A percentile compares a stretch with the other conserved stretches of the same genome.
phyloP scores from a whole-genome alignment of 371 early-diverging fungal species.

The Mortierella sp. region DNA sequence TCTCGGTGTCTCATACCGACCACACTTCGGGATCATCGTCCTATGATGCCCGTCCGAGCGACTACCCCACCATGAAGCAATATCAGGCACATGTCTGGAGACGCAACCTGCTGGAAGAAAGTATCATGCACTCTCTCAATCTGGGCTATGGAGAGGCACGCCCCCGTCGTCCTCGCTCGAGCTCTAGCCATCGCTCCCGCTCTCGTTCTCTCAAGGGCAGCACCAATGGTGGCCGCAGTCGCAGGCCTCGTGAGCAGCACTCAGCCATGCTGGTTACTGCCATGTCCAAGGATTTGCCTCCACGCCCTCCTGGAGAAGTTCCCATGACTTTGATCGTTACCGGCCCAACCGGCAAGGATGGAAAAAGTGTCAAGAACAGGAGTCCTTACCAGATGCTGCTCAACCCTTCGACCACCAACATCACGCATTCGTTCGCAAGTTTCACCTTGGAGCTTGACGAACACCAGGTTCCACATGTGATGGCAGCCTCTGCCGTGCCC shows the following conservation, averaged over 20 bases:
- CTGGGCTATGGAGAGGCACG: conserved; percentile 22
- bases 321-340: background rate
- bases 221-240: background rate
- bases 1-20: conserved; percentile 18
- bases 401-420: conserved; percentile 35
- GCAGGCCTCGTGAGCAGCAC: conserved; percentile 18
- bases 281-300: conserved; percentile 26
- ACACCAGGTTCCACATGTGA: conserved; percentile 26
- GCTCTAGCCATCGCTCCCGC: conserved; percentile 13
- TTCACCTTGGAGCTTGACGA: conserved; percentile 30
- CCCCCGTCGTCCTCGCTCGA: background rate
- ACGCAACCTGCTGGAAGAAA: conserved; percentile 33
- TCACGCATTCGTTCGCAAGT: conserved; percentile 39
- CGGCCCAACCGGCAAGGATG: background rate
- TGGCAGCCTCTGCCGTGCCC: conserved; percentile 18
- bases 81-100: conserved; percentile 32
- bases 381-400: conserved; percentile 30
- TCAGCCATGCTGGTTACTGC: conserved; percentile 3
- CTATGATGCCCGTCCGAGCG: conserved; percentile 25
- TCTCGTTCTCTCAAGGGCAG: conserved; percentile 24
- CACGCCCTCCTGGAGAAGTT: conserved; percentile 10
- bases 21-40: conserved; percentile 24
- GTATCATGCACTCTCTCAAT: conserved; percentile 40
- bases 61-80: conserved; percentile 27
- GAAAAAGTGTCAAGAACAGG: conserved; percentile 5